phyloP scores from a whole-genome alignment of 1,284 basidiomycete species.

The Apiotrichum mycotoxinovorans region DNA sequence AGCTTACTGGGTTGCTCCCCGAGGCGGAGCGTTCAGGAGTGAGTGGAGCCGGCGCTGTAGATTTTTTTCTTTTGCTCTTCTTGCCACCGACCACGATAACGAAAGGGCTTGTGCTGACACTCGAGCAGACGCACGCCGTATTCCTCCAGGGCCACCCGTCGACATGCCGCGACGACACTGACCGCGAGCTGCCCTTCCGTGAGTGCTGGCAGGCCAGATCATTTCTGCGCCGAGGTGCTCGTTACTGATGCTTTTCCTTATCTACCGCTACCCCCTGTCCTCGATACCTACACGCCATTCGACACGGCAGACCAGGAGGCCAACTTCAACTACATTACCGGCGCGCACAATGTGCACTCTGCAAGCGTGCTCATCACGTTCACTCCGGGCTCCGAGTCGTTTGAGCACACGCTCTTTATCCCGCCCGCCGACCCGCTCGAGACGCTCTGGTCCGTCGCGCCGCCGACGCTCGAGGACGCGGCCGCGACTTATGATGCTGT shows the following conservation, averaged over 20 bases:
- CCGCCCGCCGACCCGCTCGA: conserved; percentile 67
- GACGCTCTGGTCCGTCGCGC: conserved; percentile 81
- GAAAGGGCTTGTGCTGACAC: neutral
- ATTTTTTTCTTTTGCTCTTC: neutral
- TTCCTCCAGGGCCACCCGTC: conserved; percentile 53
- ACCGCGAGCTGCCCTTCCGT: conserved; percentile 74
- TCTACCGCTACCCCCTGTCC: no score
- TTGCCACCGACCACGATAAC: neutral
- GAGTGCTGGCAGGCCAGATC: conserved; percentile 32
- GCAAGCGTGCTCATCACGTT: conserved; percentile 66
- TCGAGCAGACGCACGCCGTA: conserved; percentile 39
- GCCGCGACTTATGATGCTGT: conserved; percentile 59
- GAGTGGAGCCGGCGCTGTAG: no score
- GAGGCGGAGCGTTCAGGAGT: conserved; percentile 28
- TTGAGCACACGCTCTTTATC: conserved; percentile 63
- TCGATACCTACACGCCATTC: no score
- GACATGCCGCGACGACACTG: conserved; percentile 76
- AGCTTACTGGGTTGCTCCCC: conserved; percentile 35
- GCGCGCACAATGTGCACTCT: conserved; percentile 63
- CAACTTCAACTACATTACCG: conserved; percentile 83
- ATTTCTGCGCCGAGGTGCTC: no score
- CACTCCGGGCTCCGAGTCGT: conserved; percentile 45
- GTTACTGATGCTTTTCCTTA: no score
- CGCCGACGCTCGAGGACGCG: conserved; percentile 65
- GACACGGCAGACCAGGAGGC: conserved; percentile 59